A percentile compares a stretch with the other conserved stretches of the same genome.
Evolutionary conservation across 345 rosid genomes (phyloP).

Genomic region (Eucalyptus leucophloia): DNA sequence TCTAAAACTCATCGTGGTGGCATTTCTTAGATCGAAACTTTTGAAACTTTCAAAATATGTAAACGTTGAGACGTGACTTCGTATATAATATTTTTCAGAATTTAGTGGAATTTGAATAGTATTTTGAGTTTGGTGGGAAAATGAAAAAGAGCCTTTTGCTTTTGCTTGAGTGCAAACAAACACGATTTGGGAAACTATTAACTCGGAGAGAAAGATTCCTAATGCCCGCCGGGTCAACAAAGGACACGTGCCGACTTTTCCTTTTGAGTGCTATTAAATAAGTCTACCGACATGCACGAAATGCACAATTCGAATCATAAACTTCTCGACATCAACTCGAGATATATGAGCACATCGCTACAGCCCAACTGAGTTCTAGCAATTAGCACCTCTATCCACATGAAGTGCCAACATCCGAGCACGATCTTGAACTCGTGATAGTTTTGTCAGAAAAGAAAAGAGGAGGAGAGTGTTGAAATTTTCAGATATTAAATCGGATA

Average conservation of each 20-base stretch:
- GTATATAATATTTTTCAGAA: background rate
- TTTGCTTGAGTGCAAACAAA: background rate
- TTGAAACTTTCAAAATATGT: background rate
- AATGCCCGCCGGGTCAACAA: too few relatives aligned
- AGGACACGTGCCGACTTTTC: background rate
- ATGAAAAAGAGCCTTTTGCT: background rate
- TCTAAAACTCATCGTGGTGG: accelerated
- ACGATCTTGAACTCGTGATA: background rate
- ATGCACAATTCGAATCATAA: background rate
- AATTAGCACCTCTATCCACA: background rate
- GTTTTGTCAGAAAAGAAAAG: background rate
- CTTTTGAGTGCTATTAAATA: background rate
- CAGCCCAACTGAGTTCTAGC: background rate
- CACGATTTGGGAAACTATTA: background rate
- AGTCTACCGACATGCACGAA: background rate
- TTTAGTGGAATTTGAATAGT: background rate
- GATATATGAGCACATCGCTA: background rate
- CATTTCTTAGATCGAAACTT: background rate
- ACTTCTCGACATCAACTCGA: background rate
- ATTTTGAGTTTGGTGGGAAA: background rate
- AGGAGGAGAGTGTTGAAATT: too few relatives aligned
- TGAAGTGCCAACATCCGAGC: background rate
- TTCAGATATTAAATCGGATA: too few relatives aligned
- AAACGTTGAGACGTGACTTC: background rate
- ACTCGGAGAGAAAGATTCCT: background rate